Conservation (phyloP, 208 protist species). For the Leishmania turanica region DNA sequence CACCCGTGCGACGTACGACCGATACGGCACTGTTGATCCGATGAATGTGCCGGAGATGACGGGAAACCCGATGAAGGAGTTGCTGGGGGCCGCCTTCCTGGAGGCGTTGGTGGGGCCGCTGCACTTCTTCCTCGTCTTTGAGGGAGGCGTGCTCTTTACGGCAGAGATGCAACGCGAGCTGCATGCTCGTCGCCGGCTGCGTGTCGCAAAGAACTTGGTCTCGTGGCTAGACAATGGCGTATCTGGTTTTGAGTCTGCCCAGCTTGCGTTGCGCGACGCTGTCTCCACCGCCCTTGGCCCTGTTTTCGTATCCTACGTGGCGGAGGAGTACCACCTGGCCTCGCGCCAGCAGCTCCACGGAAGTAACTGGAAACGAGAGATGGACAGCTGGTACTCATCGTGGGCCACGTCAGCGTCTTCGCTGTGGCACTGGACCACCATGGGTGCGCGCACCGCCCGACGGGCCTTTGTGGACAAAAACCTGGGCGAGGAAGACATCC, state of each 20-base stretch:
- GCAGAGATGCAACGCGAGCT: slow-evolving; percentile 30
- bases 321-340: slow-evolving; percentile 47
- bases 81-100: slow-evolving; percentile 45
- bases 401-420: slow-evolving; percentile 28
- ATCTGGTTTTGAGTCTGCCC: slow-evolving; percentile 19
- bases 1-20: slow-evolving; percentile 61
- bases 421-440: slow-evolving; percentile 33
- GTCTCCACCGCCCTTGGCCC: slow-evolving; percentile 50
- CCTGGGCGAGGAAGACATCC: slow-evolving; percentile 41
- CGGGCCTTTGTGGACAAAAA: slow-evolving; percentile 22
- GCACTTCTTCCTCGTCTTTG: slow-evolving; percentile 36
- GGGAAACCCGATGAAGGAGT: slow-evolving; percentile 42
- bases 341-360: slow-evolving; percentile 45
- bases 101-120: slow-evolving; percentile 55
- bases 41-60: slow-evolving; percentile 17
- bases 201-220: slow-evolving; percentile 48
- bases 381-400: slow-evolving; percentile 55
- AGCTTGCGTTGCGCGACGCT: slow-evolving; percentile 39
- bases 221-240: slow-evolving; percentile 40
- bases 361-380: slow-evolving; percentile 33
- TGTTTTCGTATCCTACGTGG: slow-evolving; percentile 47
- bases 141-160: slow-evolving; percentile 28
- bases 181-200: slow-evolving; percentile 43
- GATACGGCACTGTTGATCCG: slow-evolving; percentile 26
- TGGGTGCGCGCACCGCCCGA: slow-evolving; percentile 19